Evolutionary conservation across 2,329 filamentous ascomycete genomes (phyloP).

Genomic region (Colletotrichum lupini): DNA sequence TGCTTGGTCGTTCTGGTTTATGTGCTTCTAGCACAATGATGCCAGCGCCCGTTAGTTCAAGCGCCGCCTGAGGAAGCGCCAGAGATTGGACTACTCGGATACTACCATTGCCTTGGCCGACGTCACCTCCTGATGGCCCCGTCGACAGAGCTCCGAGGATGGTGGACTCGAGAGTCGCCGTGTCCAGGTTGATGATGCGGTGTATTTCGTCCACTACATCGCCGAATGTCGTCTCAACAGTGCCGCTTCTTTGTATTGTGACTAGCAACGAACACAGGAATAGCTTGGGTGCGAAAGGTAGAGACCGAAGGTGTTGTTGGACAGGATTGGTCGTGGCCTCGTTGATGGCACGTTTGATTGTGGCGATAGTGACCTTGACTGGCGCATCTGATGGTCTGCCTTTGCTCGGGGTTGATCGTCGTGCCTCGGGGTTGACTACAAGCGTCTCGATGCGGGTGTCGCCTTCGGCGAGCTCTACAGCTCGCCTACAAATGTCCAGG

Average conservation of each 20-base stretch:
- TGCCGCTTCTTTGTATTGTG: slow-evolving; percentile 82
- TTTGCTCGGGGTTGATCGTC: slow-evolving; percentile 42
- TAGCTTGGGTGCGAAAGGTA: slow-evolving; percentile 86
- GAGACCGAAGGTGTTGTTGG: slow-evolving; percentile 85
- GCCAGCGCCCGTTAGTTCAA: slow-evolving; percentile 87
- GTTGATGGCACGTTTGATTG: slow-evolving; percentile 92
- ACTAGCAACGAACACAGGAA: slow-evolving; percentile 86
- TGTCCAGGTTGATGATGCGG: slow-evolving; percentile 63
- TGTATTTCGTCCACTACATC: slow-evolving; percentile 91
- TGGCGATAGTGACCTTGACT: slow-evolving; percentile 85
- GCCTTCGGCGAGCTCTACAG: slow-evolving; percentile 92
- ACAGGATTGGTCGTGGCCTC: slow-evolving; percentile 94
- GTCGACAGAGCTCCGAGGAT: not conserved
- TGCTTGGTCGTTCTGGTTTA: slow-evolving; percentile 85
- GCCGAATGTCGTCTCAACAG: slow-evolving; percentile 87
- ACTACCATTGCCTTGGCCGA: slow-evolving; percentile 4
- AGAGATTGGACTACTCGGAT: slow-evolving; percentile 22
- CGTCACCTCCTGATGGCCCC: slow-evolving; percentile 19
- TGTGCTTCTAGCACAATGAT: slow-evolving; percentile 86
- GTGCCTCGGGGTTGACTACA: slow-evolving; percentile 70
- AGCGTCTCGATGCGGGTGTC: slow-evolving; percentile 63
- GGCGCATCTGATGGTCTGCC: slow-evolving; percentile 49
- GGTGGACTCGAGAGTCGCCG: not conserved
- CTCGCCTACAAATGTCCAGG: slow-evolving; percentile 93
- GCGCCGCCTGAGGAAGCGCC: slow-evolving; percentile 74